These are phyloP conservation scores for Groenewaldozyma auringiensis DNA, from an alignment of 1,139 yeast genomes.

Conservation along the genomic window DNA sequence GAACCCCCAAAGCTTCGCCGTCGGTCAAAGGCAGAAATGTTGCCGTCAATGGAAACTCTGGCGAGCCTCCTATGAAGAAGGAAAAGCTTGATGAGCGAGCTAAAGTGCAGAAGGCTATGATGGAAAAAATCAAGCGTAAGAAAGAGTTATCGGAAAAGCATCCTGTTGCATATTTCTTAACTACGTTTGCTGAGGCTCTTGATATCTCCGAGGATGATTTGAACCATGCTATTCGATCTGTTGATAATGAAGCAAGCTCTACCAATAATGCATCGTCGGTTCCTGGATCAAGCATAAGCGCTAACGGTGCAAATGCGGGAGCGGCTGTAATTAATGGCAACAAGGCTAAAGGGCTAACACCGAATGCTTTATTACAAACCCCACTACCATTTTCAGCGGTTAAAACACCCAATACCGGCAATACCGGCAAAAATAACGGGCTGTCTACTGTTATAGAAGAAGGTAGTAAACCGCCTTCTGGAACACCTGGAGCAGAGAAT, in stretches of 20 bases:
- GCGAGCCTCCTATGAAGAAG: slow-evolving; percentile 20
- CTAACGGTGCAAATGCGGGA: slow-evolving; percentile 2
- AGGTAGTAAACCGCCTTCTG: slow-evolving; percentile 1
- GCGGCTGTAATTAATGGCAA: slow-evolving; percentile 7
- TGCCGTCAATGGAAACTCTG: slow-evolving; percentile 2
- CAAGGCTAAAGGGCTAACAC: slow-evolving; percentile 5
- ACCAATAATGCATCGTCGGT: not conserved
- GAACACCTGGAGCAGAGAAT: too few relatives aligned
- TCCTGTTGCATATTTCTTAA: slow-evolving; percentile 24
- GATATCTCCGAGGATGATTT: slow-evolving; percentile 24
- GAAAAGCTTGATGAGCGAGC: slow-evolving; percentile 22
- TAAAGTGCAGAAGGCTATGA: slow-evolving; percentile 15
- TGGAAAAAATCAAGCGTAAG: slow-evolving; percentile 19
- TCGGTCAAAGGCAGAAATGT: slow-evolving; percentile 3
- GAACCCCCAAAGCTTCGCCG: slow-evolving; percentile 8
- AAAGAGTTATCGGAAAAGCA: slow-evolving; percentile 22
- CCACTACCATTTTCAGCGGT: slow-evolving; percentile 23
- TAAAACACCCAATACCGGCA: slow-evolving; percentile 23
- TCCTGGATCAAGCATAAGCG: not conserved
- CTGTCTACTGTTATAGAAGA: slow-evolving; percentile 18
- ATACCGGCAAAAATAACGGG: slow-evolving; percentile 9
- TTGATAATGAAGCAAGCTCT: slow-evolving; percentile 1
- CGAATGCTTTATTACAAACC: not conserved
- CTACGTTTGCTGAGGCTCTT: slow-evolving; percentile 26
- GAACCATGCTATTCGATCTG: slow-evolving; percentile 7